Base-by-base conservation (phyloP, 2,329 filamentous ascomycete genomes). In the Dactylellina cionopaga region DNA sequence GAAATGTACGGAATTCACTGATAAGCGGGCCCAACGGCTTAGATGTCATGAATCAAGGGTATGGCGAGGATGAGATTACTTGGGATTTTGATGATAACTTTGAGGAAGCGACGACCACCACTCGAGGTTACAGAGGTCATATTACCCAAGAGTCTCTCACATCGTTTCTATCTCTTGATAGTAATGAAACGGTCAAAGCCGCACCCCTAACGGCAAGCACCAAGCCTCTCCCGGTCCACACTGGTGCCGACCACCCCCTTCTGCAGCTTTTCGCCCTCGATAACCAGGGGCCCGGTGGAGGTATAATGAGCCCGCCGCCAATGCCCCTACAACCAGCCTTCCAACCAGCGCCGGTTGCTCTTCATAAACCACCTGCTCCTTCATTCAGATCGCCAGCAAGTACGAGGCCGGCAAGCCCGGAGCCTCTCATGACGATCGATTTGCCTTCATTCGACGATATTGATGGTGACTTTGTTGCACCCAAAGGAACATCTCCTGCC, bases 1-100 rank as follows among this genome's bases (percentile, higher is more conserved):
- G 76, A 24, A 76, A 76, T 11, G 75, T 77, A 5, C 60, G 76
- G 29, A 74, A 76, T 24, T 76, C 75, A 2, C 74, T 78, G 10
- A 68, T 74, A 39, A 55, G 62, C 17, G 69, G 69, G 11, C 69
- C 69, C 7, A 65, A 56, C 15, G 69, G 56, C 11, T 35, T 74
- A 15, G 63, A 66, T 59, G 56, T 59, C 1, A 13, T 74, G 13
- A 37, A 29, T 15, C 52, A 52, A 55, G 41, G 56, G 5, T 39
- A 58, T 43, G 27, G 31, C n/a, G 60, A 66, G 2, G 55, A 74
- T 17, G 63, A 68, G 15, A 66, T 74, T 29, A 74, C 55, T 15
- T 74, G 69, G 69, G 69, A 74, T 37, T 74, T 74, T 15, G 69
- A 74, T n/a, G 63, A 56, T 17, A 46, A 25, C 24, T 22, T 43